Evolutionary conservation across 2,329 filamentous ascomycete genomes (phyloP), one percentile per base, ranked within the genome.

Genomic region (Zasmidium angulare): DNA sequence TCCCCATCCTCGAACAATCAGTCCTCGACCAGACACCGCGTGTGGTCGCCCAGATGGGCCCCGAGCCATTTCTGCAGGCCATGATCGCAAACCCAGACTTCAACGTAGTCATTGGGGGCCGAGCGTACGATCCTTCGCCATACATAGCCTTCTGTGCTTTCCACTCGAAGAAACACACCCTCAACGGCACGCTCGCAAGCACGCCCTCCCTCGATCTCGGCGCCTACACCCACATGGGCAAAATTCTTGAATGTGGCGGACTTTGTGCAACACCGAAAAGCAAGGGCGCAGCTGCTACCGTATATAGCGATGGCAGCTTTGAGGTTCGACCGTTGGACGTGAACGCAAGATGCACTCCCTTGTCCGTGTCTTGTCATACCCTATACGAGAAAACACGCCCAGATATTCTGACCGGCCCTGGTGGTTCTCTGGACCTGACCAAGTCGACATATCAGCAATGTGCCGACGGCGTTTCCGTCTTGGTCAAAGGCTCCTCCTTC

Each of bases 311-410:
- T n/a, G 52, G 17, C 78, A 0, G 79, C 75, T 85, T 84, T 56
- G 80, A 84, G 47, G 71, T 84, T 2, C 64, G 66, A 1, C 81
- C 82, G 0, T 65, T 77, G 0, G 71, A 75, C 6, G 72, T 76
- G 0, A 60, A 62, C 0, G 73, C 76, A 0, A 71, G 70, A 2
- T 84, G 82, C 60, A 83, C 78, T 0, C 76, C 79, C 0, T 56
- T 79, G 0, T 79, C 77, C 0, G 81, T 85, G 0, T 81, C 81
- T 0, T 79, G 82, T 0, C 82, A 84, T 61, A 79, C 81, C 0
- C 66, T 85, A 11, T 85, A 85, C 53, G 82, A 84, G 70, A 85
- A 84, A 60, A 74, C 77, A 0, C 66, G 82, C 17, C 82, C 83
- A 0, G 82, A 84, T 66, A 64, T 80, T 0, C 65, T 84, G 1